A percentile compares a stretch with the other conserved stretches of the same genome.
These are phyloP conservation scores for Sporothrix dimorphospora DNA, from an alignment of 2,329 filamentous ascomycete species.

Conservation along the genomic window DNA sequence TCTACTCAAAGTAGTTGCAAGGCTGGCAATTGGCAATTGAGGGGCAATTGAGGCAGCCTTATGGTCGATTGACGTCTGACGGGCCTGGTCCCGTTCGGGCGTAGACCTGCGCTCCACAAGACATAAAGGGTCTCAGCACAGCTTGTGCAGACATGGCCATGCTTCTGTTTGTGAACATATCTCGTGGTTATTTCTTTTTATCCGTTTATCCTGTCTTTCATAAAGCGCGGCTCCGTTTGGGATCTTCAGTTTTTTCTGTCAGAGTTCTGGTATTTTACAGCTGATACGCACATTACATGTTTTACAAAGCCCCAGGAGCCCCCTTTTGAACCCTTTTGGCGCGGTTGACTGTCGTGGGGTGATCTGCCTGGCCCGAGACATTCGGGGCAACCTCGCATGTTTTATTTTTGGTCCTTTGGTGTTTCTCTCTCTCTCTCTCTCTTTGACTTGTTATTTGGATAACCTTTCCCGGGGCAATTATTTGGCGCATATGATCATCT, in stretches of 20 bases:
- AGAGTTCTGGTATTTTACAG: not conserved
- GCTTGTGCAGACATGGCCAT: not conserved
- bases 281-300: constrained; percentile 10
- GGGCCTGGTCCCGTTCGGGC: not conserved
- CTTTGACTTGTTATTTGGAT: not conserved
- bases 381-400: constrained; percentile 18
- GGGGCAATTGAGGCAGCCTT: not conserved
- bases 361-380: constrained; percentile 16
- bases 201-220: constrained; percentile 2
- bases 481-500: not conserved
- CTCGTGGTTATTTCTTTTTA: not conserved
- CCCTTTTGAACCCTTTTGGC: not conserved
- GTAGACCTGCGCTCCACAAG: not conserved
- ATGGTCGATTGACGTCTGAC: not conserved
- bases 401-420: not conserved
- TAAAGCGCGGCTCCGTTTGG: not conserved
- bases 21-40: not conserved
- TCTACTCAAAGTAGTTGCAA: no score
- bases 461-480: not conserved
- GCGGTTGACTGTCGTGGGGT: not conserved
- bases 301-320: not conserved
- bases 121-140: constrained; percentile 12
- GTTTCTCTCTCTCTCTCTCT: not conserved
- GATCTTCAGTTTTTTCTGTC: not conserved
- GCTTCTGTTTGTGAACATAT: not conserved